A percentile compares a stretch with the other conserved stretches of the same genome.
These are phyloP conservation scores for Oryza glumipatula DNA, from an alignment of 176 grass and related monocot species.

Conservation along the genomic window DNA sequence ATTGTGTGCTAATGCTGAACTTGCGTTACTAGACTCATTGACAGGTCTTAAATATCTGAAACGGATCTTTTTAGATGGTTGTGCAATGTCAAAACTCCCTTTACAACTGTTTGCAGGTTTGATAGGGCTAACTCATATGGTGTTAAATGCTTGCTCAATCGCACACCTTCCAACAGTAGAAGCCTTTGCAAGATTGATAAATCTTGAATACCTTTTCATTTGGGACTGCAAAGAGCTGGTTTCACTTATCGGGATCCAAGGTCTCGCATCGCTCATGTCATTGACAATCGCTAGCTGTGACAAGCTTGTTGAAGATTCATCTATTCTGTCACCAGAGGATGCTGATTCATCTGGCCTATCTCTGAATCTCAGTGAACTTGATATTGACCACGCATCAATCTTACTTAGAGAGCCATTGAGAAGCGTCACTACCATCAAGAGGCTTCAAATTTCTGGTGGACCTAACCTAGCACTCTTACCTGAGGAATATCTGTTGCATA, in stretches of 20 bases:
- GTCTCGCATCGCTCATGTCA: slow-evolving; percentile 21
- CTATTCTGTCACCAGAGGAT: neutral
- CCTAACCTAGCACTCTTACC: slow-evolving; percentile 27
- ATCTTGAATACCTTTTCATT: slow-evolving; percentile 28
- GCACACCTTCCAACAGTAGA: slow-evolving; percentile 38
- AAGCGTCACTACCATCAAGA: slow-evolving; percentile 34
- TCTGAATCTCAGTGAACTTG: slow-evolving; percentile 30
- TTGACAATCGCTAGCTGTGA: slow-evolving; percentile 46
- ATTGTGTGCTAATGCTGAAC: slow-evolving; percentile 45
- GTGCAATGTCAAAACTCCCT: slow-evolving; percentile 28
- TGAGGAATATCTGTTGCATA: slow-evolving; percentile 31
- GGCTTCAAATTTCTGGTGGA: slow-evolving; percentile 16
- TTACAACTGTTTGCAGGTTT: slow-evolving; percentile 16
- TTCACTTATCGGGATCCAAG: slow-evolving; percentile 49
- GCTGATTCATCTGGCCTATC: slow-evolving; percentile 2
- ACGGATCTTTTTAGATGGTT: slow-evolving; percentile 42
- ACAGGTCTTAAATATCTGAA: slow-evolving; percentile 36
- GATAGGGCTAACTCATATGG: slow-evolving; percentile 5
- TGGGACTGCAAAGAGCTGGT: slow-evolving; percentile 45
- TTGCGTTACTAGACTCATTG: slow-evolving; percentile 36
- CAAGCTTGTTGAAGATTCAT: slow-evolving; percentile 34
- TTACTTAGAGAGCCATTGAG: slow-evolving; percentile 41
- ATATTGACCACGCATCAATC: slow-evolving; percentile 35
- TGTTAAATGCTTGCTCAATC: slow-evolving; percentile 35
- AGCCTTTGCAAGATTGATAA: slow-evolving; percentile 39